A percentile compares a stretch with the other conserved stretches of the same genome.
Evolutionary conservation across 768 basidiomycete species (phyloP).

Genomic region (Termitomyces sp.): DNA sequence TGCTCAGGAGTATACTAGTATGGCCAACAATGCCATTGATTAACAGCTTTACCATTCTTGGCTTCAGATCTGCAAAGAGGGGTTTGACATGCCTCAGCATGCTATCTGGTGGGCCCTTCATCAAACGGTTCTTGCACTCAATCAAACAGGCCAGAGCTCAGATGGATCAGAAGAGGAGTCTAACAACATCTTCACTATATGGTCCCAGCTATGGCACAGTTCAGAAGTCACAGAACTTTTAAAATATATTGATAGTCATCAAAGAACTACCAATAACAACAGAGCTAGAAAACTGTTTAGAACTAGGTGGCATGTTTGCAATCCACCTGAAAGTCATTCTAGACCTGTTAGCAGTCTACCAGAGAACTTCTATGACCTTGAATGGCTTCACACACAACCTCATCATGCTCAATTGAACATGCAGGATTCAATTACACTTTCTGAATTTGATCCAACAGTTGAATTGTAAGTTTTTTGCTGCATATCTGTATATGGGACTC

Average conservation of each 20-base stretch:
- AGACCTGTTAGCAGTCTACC: background rate
- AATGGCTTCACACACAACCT: background rate
- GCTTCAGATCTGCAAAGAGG: background rate
- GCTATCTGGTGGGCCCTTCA: background rate
- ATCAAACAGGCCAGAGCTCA: background rate
- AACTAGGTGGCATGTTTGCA: background rate
- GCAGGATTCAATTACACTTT: background rate
- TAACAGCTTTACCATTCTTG: background rate
- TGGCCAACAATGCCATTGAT: too few relatives aligned
- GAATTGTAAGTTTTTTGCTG: too few relatives aligned
- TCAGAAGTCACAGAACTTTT: background rate
- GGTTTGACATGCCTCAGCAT: background rate
- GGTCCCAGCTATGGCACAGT: background rate
- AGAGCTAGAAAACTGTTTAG: background rate
- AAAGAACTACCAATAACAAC: background rate
- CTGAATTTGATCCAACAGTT: background rate
- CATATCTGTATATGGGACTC: background rate
- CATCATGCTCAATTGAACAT: background rate
- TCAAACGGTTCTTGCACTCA: background rate
- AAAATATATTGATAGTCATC: background rate
- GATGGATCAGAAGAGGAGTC: background rate
- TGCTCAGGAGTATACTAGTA: too few relatives aligned
- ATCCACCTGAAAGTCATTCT: background rate
- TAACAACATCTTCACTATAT: background rate
- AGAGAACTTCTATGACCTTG: background rate